phyloP scores from a whole-genome alignment of 306 rosid genomes.

The Lathyrus oleraceus region DNA sequence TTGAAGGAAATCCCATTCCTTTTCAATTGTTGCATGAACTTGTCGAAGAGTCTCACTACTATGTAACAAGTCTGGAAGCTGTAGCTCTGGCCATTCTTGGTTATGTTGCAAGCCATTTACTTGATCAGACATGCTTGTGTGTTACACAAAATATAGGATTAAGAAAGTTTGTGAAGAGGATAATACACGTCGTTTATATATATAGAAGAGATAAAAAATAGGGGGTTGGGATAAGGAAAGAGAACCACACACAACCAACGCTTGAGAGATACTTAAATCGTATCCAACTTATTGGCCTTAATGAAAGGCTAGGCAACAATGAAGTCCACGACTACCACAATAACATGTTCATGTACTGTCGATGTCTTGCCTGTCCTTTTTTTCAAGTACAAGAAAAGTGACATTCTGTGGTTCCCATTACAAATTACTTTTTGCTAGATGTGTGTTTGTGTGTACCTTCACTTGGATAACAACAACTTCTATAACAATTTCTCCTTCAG shows the following conservation, averaged over 20 bases:
- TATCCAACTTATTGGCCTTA: slow-evolving; percentile 52
- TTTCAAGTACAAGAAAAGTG: slow-evolving; percentile 37
- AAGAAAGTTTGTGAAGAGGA: slow-evolving; percentile 44
- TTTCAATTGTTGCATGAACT: slow-evolving; percentile 71
- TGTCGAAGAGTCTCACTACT: slow-evolving; percentile 58
- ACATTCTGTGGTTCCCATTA: slow-evolving; percentile 53
- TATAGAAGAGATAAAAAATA: slow-evolving; percentile 23
- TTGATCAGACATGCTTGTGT: slow-evolving; percentile 62
- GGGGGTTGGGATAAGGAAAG: slow-evolving; percentile 82
- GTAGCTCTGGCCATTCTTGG: slow-evolving; percentile 66
- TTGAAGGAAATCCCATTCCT: slow-evolving; percentile 78
- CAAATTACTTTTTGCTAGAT: slow-evolving; percentile 33
- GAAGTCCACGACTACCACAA: slow-evolving; percentile 82
- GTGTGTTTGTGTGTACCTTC: slow-evolving; percentile 45
- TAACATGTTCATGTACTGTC: slow-evolving; percentile 31
- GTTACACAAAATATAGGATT: slow-evolving; percentile 30
- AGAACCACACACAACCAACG: slow-evolving; percentile 91
- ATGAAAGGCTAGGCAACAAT: slow-evolving; percentile 55
- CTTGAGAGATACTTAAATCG: slow-evolving; percentile 53
- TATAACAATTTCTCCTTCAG: background rate
- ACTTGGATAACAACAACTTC: slow-evolving; percentile 21
- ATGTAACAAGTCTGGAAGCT: slow-evolving; percentile 67
- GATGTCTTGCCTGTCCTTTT: slow-evolving; percentile 35
- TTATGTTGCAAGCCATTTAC: slow-evolving; percentile 54
- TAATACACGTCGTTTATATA: slow-evolving; percentile 53